Base-by-base conservation (phyloP, 148 eudicot species). In the Rhododendron griersonianum region DNA sequence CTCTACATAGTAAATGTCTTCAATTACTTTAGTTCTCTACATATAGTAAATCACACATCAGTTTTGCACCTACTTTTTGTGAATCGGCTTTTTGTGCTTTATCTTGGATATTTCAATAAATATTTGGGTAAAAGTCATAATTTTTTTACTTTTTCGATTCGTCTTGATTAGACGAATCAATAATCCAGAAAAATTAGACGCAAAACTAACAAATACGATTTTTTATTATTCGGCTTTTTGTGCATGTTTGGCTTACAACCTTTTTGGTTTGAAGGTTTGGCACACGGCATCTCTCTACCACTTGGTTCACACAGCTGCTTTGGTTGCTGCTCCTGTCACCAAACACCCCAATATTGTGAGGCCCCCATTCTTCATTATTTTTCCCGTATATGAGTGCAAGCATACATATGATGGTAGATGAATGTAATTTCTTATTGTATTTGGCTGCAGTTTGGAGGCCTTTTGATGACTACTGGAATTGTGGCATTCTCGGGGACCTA, bases 401-500 rank as follows among this genome's bases (percentile, higher is more conserved):
- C 16, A 16, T 13, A 1, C 21, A 0, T 1, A n/a, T 10, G 2
- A 80, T 53, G 59, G 30, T 13, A 25, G 28, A 80, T 30, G 53
- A 33, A 30, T 35, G 21, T 57, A 37, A 23, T 19, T 9, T 44
- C 67, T 47, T 55, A 1, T 82, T 55, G 53, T 59, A 16, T n/a
- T 47, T 86, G 13, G 80, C 57, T 89, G 90, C 86, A 96, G 98
- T 96, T 93, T 92, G 99, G 99, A 87, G 98, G 96, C 45, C 96
- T 94, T 83, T 80, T 95, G 91, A 93, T n/a, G n/a, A n/a, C 98
- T 83, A 87, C 95, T 83, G 98, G 99, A 51, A 93, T 96, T 57
- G 10, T 96, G 53, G 94, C 92, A 21, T 96, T 96, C 90, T 96
- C 98, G 10, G 99, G 98, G 77, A 93, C 99, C 96, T 95, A 93